Evolutionary conservation across 176 grass and related monocot genomes (phyloP).

Genomic region (Cocos nucifera): DNA sequence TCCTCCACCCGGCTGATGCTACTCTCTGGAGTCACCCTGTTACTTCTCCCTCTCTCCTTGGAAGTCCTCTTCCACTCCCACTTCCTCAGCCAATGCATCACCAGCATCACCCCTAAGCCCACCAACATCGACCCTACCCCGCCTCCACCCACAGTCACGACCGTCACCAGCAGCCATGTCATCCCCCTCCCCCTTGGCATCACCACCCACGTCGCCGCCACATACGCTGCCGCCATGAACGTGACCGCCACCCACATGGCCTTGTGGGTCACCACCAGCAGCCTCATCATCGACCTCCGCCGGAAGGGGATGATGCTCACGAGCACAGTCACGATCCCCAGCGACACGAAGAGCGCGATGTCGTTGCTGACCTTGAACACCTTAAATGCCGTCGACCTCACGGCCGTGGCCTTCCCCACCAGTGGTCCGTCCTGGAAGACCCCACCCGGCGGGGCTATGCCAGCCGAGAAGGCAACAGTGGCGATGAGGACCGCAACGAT

Average conservation of each 20-base stretch:
- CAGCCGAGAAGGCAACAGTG: background rate
- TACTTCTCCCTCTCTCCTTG: background rate
- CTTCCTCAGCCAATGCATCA: background rate
- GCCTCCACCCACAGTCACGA: background rate
- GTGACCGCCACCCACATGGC: background rate
- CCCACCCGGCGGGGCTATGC: background rate
- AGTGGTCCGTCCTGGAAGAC: background rate
- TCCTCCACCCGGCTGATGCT: background rate
- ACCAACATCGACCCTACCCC: background rate
- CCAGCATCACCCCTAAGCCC: background rate
- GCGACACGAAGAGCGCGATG: background rate
- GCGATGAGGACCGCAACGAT: conserved; percentile 2
- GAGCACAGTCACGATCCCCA: conserved; percentile 1
- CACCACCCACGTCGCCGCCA: conserved; percentile 2
- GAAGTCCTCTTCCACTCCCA: background rate
- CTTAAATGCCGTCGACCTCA: background rate
- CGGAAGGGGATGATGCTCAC: conserved; percentile 4
- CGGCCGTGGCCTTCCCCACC: background rate
- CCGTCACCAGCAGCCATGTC: background rate
- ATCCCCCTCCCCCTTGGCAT: background rate
- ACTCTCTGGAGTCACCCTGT: background rate
- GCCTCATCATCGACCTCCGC: background rate
- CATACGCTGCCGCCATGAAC: conserved; percentile 3
- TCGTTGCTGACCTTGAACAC: background rate
- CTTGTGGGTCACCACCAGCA: background rate